Base-by-base conservation (phyloP, 78 protist genomes). In the Pelomyxa schiedti region DNA sequence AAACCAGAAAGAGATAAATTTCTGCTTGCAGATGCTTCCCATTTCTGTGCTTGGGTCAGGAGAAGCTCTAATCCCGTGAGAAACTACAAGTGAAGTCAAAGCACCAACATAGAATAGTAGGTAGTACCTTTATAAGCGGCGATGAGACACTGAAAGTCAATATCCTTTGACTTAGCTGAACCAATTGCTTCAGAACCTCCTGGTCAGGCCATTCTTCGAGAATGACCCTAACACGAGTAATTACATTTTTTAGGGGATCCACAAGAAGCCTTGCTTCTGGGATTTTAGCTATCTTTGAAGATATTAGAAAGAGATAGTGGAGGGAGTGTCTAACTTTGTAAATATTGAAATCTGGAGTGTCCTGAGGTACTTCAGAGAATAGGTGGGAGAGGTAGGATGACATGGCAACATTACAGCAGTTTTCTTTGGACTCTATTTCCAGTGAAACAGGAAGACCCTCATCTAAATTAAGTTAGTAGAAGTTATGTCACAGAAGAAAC, bases 51-150 rank as follows among this genome's bases (percentile, higher is more conserved):
- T 43, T 83, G 76, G 42, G 73, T 64, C 42, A 78, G 69, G 35
- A 90, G 75, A 37, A 86, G 52, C 84, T 86, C 90, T 6, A 84
- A 38, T 40, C 94, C 94, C 9, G 79, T 77, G 35, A 90, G 66
- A 38, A 87, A 69, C n/a, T n/a, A n/a, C n/a, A n/a, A n/a, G n/a
- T n/a, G n/a, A n/a, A n/a, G n/a, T n/a, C n/a, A n/a, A n/a, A n/a
- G n/a, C n/a, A n/a, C n/a, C n/a, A n/a, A n/a, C n/a, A n/a, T n/a
- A n/a, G n/a, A n/a, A n/a, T n/a, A n/a, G n/a, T n/a, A n/a, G n/a
- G n/a, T n/a, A n/a, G n/a, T n/a, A n/a, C n/a, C 81, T 81, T 71
- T 52, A 82, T 79, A 22, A 90, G 52, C 41, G 78, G 91, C 70
- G 72, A 77, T 9, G 73, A 71, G 1, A 80, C 81, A 29, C 82